Evolutionary conservation across 208 protist genomes (phyloP).

Genomic region (Trypanosoma theileri): DNA sequence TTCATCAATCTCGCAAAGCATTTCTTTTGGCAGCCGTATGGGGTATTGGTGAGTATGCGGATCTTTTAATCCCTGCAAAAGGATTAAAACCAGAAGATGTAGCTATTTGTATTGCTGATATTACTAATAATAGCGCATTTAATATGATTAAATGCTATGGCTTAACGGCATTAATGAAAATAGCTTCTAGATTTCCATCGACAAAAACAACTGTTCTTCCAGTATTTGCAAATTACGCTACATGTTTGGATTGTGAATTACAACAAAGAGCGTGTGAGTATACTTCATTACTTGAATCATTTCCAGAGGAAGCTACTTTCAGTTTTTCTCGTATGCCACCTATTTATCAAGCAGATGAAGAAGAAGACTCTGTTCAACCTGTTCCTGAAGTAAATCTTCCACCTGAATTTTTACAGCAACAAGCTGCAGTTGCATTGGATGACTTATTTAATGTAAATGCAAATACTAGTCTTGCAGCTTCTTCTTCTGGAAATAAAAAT

Average conservation of each 20-base stretch:
- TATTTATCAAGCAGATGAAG: conserved; percentile 38
- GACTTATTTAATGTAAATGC: conserved; percentile 66
- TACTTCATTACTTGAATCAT: conserved; percentile 74
- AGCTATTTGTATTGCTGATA: conserved; percentile 52
- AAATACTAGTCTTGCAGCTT: neutral
- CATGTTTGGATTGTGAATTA: conserved; percentile 91
- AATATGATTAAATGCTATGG: conserved; percentile 90
- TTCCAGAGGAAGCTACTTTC: conserved; percentile 69
- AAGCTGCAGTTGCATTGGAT: conserved; percentile 58
- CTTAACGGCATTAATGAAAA: conserved; percentile 94
- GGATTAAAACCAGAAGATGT: conserved; percentile 36
- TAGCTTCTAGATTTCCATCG: conserved; percentile 81
- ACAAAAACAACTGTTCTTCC: conserved; percentile 40
- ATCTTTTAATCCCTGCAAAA: conserved; percentile 67
- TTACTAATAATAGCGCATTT: conserved; percentile 75
- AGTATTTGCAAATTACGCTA: conserved; percentile 60
- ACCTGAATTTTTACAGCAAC: conserved; percentile 45
- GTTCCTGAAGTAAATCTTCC: conserved; percentile 62
- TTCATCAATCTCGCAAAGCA: conserved; percentile 79
- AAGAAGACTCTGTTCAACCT: conserved; percentile 45
- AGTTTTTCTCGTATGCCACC: conserved; percentile 83
- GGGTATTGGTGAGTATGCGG: conserved; percentile 96
- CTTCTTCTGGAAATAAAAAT: neutral
- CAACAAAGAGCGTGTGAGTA: conserved; percentile 95
- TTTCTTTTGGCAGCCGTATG: conserved; percentile 94